phyloP scores from a whole-genome alignment of 2,329 filamentous ascomycete genomes.

The Penicillium sp. region DNA sequence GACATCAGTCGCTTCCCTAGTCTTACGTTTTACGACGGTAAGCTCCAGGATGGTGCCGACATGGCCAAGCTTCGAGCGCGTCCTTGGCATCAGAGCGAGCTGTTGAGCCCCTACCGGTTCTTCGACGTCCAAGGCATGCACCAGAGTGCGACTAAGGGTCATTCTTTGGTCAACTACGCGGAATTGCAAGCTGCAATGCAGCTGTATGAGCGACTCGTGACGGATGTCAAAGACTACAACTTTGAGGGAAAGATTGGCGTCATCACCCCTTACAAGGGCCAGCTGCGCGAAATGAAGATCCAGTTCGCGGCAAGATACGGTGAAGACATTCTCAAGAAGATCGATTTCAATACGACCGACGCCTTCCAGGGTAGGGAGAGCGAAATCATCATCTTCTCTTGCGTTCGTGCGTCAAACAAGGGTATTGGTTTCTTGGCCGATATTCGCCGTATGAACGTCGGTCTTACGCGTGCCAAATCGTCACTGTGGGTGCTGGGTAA shows the following conservation, averaged over 20 bases:
- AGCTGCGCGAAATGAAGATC: conserved; percentile 71
- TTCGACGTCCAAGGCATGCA: conserved; percentile 93
- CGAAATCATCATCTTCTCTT: conserved; percentile 98
- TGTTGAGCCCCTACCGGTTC: conserved; percentile 91
- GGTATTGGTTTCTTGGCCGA: conserved; percentile 98
- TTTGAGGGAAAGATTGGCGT: conserved; percentile 84
- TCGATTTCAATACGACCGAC: conserved; percentile 99
- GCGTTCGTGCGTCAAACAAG: conserved; percentile 84
- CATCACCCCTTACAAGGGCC: conserved; percentile 96
- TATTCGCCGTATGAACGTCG: conserved; percentile 98
- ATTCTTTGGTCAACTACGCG: conserved; percentile 82
- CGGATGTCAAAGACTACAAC: conserved; percentile 64
- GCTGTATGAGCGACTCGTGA: conserved; percentile 72
- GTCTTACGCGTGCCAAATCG: conserved; percentile 90
- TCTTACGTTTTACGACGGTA: conserved; percentile 83
- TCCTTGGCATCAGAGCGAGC: conserved; percentile 76
- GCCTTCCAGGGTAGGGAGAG: conserved; percentile 96
- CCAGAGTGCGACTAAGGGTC: conserved; percentile 70
- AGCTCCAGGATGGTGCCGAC: conserved; percentile 73
- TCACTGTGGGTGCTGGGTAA: conserved; percentile 96
- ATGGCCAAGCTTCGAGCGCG: conserved; percentile 72
- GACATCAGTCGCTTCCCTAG: conserved; percentile 92
- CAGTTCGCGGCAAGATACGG: conserved; percentile 71
- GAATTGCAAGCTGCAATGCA: conserved; percentile 83
- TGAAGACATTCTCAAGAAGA: conserved; percentile 64